Base-by-base conservation (phyloP, 2,329 filamentous ascomycete species). In the Colletotrichum sp. region DNA sequence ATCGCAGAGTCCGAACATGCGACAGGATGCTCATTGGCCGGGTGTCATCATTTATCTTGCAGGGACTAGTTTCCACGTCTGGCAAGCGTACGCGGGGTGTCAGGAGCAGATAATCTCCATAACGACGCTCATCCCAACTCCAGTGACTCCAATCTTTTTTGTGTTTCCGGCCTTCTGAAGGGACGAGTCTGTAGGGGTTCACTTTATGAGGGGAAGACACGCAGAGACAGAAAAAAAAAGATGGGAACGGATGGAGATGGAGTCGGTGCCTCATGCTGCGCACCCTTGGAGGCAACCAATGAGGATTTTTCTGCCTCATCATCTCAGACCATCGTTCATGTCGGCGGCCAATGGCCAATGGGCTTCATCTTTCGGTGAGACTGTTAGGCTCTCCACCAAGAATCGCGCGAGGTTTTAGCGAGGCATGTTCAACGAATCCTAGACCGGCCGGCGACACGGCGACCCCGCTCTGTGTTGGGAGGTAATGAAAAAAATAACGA, bases 1-100 rank as follows among this genome's bases (percentile, higher is more conserved):
- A 39, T 59, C 15, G 66, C 49, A 62, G 67, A 69, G 67, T 69
- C 67, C 67, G 67, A 69, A 62, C n/a, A 30, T 62, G 67, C 67
- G 34, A 69, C 44, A 26, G 67, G 10, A 30, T 24, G 26, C 36
- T 49, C 32, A 62, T 60, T 62, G 67, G 67, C 12, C 34, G 65
- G 44, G 18, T 30, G 39, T 30, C 67, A 28, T 62, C 52, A 28
- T 30, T 44, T 44, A 18, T 44, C 34, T 60, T 16, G 24, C 28
- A 49, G 68, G 57, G 57, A 24, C 26, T 13, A 36, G n/a, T 63
- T 70, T 36, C 68, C 68, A 30, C 16, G 18, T 49, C 34, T 16
- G 39, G 36, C 57, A 70, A 63, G 18, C 16, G 36, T 49, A 28
- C 28, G 65, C 30, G 44, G 65, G 28, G 65, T 55, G 44, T n/a